A percentile compares a stretch with the other conserved stretches of the same genome.
phyloP scores from a whole-genome alignment of 116 monocot species.

The Iris pallida region DNA sequence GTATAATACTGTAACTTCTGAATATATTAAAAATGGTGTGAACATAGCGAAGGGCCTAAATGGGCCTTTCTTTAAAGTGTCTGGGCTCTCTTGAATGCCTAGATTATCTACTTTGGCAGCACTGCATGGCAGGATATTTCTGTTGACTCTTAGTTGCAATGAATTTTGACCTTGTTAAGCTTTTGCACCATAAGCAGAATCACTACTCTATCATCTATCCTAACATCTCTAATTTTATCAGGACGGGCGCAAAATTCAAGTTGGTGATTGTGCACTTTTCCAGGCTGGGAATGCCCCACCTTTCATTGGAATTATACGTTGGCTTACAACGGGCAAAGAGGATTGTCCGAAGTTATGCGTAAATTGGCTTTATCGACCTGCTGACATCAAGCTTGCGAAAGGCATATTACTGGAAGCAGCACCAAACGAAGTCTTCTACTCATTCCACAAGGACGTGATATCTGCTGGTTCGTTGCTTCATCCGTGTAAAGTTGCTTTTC shows the following conservation, averaged over 20 bases:
- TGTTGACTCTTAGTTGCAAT: not conserved
- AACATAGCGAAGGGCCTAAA: no score
- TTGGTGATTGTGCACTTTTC: conserved; percentile 95
- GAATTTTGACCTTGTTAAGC: not conserved
- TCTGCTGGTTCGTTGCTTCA: conserved; percentile 79
- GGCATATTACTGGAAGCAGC: conserved; percentile 69
- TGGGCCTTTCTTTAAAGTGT: not conserved
- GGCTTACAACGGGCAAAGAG: conserved; percentile 48
- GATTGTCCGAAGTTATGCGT: conserved; percentile 66
- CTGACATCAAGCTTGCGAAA: conserved; percentile 85
- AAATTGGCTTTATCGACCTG: conserved; percentile 87
- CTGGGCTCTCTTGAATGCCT: not conserved
- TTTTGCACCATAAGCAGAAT: not conserved
- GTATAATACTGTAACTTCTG: not conserved
- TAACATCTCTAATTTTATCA: conserved; percentile 14
- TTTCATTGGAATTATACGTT: conserved; percentile 81
- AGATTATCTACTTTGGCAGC: no score
- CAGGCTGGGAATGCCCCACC: conserved; percentile 76
- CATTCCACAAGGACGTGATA: conserved; percentile 88
- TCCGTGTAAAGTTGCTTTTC: conserved; percentile 96
- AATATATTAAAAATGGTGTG: no score
- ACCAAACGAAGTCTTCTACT: conserved; percentile 92
- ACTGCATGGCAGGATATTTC: not conserved
- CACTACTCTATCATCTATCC: not conserved
- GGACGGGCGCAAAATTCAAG: conserved; percentile 70